Conservation (phyloP, 331 rosid genomes). For the Phaseolus coccineus region DNA sequence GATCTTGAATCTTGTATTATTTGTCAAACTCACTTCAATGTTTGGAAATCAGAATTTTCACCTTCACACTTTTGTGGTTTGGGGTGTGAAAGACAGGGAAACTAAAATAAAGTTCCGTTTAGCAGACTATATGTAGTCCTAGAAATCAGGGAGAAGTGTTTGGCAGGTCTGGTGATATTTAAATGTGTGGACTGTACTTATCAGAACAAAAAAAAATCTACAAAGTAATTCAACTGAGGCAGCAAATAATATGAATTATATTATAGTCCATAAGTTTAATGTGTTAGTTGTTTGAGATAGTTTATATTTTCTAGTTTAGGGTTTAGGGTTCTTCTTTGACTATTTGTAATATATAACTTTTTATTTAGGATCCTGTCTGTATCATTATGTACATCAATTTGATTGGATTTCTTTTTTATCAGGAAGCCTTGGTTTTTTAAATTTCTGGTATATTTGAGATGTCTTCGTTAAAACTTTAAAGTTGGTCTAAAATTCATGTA, state of each 20-base stretch:
- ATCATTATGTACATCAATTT: not conserved
- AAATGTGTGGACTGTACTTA: not conserved
- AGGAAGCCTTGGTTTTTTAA: not conserved
- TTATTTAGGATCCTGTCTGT: not conserved
- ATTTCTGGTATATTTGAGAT: not conserved
- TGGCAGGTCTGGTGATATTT: slow-evolving; percentile 10
- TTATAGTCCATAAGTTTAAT: slow-evolving; percentile 18
- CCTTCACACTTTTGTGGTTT: not conserved
- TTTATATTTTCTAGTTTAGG: slow-evolving; percentile 8
- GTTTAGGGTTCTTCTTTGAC: not conserved
- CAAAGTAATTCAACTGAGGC: slow-evolving; percentile 11
- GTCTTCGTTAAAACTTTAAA: not conserved
- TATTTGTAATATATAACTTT: not conserved
- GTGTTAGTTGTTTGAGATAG: slow-evolving; percentile 7
- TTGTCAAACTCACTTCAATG: slow-evolving; percentile 26
- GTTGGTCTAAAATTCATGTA: not conserved
- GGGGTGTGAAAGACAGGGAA: not conserved
- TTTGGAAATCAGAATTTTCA: slow-evolving; percentile 18
- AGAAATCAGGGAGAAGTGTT: not conserved
- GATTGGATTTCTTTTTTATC: slow-evolving; percentile 24
- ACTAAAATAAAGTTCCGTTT: slow-evolving; percentile 18
- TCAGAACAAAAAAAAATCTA: not conserved
- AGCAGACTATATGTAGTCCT: not conserved
- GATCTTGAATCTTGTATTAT: slow-evolving; percentile 4
- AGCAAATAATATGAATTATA: slow-evolving; percentile 26